A percentile compares a stretch with the other conserved stretches of the same genome.
These are phyloP conservation scores for Dioscorea alata DNA, from an alignment of 106 monocot genomes.

Conservation along the genomic window DNA sequence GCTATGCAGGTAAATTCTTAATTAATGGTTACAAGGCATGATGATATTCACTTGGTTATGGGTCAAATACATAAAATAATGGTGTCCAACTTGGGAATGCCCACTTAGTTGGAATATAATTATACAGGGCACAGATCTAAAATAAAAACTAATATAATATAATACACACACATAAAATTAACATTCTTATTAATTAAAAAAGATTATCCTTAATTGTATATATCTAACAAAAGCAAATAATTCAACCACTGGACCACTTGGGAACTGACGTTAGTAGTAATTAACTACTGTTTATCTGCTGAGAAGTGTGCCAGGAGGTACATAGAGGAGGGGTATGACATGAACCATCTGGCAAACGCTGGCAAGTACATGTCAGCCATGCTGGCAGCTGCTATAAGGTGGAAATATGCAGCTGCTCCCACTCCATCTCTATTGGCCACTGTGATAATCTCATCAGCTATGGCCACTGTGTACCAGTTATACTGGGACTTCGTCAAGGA, in stretches of 20 bases:
- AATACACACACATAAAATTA: too few relatives aligned
- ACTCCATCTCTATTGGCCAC: slow-evolving; percentile 44
- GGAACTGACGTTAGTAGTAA: too few relatives aligned
- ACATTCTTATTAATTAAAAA: too few relatives aligned
- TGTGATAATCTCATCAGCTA: slow-evolving; percentile 48
- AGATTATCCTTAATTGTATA: too few relatives aligned
- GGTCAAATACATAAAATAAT: too few relatives aligned
- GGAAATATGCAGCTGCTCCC: slow-evolving; percentile 65
- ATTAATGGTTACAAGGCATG: neutral
- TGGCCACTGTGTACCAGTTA: slow-evolving; percentile 79
- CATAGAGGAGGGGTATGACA: slow-evolving; percentile 81
- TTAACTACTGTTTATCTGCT: too few relatives aligned
- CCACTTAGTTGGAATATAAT: too few relatives aligned
- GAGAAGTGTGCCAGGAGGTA: slow-evolving; percentile 80
- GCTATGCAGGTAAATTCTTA: slow-evolving; percentile 71
- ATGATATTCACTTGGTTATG: neutral
- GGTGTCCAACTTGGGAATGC: too few relatives aligned
- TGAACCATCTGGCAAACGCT: slow-evolving; percentile 78
- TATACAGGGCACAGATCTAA: too few relatives aligned
- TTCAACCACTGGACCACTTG: neutral
- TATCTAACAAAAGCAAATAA: too few relatives aligned
- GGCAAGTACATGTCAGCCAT: slow-evolving; percentile 95
- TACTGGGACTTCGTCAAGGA: slow-evolving; percentile 99
- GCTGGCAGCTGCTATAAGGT: slow-evolving; percentile 70
- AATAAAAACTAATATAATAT: too few relatives aligned